Percentiles rank a stretch among this genome's conserved stretches.
These are phyloP conservation scores for Serendipita vermifera DNA, from an alignment of 768 basidiomycete genomes.

Conservation along the genomic window DNA sequence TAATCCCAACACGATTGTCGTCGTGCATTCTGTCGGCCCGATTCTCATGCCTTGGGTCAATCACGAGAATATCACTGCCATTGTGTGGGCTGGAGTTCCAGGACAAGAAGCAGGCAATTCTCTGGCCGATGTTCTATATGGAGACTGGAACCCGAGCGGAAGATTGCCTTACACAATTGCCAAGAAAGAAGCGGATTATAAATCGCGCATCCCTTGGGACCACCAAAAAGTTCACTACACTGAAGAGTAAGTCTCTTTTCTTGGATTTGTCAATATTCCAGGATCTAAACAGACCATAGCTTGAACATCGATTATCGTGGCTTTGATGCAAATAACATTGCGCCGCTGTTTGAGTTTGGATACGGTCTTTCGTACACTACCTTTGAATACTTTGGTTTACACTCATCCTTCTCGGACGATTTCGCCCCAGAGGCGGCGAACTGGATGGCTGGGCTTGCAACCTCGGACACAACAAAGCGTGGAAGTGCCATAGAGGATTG, in stretches of 20 bases:
- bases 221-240: conserved; percentile 23
- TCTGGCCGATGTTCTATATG: conserved; percentile 60
- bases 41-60: conserved; percentile 25
- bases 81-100: conserved; percentile 54
- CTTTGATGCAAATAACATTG: conserved; percentile 47
- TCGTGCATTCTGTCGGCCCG: conserved; percentile 24
- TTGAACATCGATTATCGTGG: conserved; percentile 60
- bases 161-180: conserved; percentile 67
- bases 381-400: conserved; percentile 56
- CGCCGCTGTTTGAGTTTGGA: conserved; percentile 56
- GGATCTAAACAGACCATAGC: conserved; percentile 19
- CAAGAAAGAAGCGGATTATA: conserved; percentile 44
- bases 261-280: not conserved
- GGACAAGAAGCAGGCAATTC: conserved; percentile 61
- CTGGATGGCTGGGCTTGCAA: conserved; percentile 18
- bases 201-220: conserved; percentile 36
- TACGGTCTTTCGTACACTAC: conserved; percentile 78
- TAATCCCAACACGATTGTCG: conserved; percentile 37
- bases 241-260: conserved; percentile 40
- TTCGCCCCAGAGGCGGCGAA: conserved; percentile 14
- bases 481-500: conserved; percentile 19
- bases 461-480: not conserved
- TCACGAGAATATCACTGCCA: conserved; percentile 29
- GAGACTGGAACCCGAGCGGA: conserved; percentile 53
- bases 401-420: conserved; percentile 24